Percentiles rank a stretch among this genome's conserved stretches.
These are phyloP conservation scores for Fusarium mangiferae DNA, from an alignment of 2,329 filamentous ascomycete genomes.

Conservation along the genomic window DNA sequence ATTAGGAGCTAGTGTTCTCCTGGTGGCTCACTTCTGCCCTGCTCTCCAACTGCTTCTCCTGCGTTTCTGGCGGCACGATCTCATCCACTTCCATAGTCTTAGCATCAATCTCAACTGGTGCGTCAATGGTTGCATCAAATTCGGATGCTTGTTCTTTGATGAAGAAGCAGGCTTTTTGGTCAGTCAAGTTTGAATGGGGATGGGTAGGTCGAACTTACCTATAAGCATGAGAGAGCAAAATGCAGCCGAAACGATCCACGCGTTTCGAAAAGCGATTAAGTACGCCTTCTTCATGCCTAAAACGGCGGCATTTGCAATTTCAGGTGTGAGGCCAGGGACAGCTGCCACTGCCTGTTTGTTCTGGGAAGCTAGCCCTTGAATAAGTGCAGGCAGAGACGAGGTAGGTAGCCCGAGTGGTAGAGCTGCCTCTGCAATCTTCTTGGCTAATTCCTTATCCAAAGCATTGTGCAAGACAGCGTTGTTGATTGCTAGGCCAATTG, in stretches of 20 bases:
- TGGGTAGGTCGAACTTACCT: neutral
- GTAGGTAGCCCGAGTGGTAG: neutral
- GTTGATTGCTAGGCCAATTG: neutral
- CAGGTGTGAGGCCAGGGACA: neutral
- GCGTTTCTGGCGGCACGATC: too few relatives aligned
- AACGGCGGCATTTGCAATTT: neutral
- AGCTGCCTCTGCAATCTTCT: neutral
- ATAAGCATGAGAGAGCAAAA: neutral
- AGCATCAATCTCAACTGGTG: neutral
- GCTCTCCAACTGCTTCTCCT: neutral
- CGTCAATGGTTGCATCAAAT: neutral
- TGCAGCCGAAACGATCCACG: neutral
- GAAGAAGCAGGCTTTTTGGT: neutral
- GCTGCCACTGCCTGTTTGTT: neutral
- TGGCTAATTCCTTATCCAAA: neutral
- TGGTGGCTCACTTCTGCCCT: neutral
- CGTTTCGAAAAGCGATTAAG: neutral
- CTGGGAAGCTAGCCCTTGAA: neutral
- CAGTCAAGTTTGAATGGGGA: neutral
- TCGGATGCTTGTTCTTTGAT: neutral
- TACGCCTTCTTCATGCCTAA: neutral
- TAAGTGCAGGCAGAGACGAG: neutral
- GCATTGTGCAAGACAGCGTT: neutral
- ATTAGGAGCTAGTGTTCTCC: neutral
- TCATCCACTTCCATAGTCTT: neutral